Conservation (phyloP, 2,329 filamentous ascomycete genomes). For the Epichloe sibirici region DNA sequence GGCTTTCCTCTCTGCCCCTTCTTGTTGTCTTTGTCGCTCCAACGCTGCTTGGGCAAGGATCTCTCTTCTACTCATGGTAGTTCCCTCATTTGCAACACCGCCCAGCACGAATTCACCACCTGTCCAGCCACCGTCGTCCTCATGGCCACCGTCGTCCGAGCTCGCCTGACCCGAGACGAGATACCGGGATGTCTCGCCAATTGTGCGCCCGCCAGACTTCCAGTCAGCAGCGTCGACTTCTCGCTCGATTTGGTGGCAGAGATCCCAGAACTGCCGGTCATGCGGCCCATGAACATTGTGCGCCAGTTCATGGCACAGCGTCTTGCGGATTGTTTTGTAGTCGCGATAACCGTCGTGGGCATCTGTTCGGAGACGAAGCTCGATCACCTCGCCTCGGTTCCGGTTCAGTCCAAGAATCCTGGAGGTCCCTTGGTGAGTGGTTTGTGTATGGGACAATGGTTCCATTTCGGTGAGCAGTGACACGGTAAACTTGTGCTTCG, state of each 20-base stretch:
- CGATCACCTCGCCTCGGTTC: slow-evolving; percentile 80
- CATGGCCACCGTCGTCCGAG: slow-evolving; percentile 39
- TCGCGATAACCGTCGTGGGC: slow-evolving; percentile 88
- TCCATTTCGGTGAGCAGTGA: slow-evolving; percentile 92
- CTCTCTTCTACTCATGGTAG: slow-evolving; percentile 55
- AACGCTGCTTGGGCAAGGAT: slow-evolving; percentile 47
- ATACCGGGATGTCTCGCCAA: slow-evolving; percentile 52
- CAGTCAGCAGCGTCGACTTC: slow-evolving; percentile 77
- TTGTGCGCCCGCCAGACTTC: slow-evolving; percentile 53
- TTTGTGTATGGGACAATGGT: slow-evolving; percentile 62
- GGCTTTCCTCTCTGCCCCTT: slow-evolving; percentile 19
- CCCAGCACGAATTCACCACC: slow-evolving; percentile 70
- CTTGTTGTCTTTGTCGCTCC: slow-evolving; percentile 23
- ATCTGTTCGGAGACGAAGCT: slow-evolving; percentile 83
- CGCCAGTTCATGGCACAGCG: slow-evolving; percentile 86
- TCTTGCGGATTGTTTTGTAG: slow-evolving; percentile 82
- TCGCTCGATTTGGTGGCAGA: slow-evolving; percentile 76
- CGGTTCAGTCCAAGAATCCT: slow-evolving; percentile 77
- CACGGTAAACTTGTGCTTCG: slow-evolving; percentile 72
- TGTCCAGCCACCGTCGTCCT: slow-evolving; percentile 65
- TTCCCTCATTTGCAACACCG: slow-evolving; percentile 31
- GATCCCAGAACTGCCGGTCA: slow-evolving; percentile 77
- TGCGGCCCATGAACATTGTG: slow-evolving; percentile 84
- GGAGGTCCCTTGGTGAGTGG: slow-evolving; percentile 58
- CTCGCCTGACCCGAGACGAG: slow-evolving; percentile 36